phyloP scores from a whole-genome alignment of 257 asterid species.

The Gentiana straminea region DNA sequence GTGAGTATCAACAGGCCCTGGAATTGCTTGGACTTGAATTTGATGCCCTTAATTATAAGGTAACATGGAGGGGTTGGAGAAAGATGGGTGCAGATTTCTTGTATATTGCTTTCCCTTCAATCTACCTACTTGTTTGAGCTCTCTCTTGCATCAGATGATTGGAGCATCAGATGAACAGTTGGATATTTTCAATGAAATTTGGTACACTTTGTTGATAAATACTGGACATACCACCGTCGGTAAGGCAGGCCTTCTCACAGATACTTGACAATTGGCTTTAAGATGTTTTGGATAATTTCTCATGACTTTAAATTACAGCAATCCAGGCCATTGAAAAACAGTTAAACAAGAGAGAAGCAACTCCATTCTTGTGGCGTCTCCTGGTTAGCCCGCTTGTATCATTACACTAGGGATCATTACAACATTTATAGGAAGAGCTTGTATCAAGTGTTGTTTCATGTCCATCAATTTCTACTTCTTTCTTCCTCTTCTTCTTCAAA shows the following conservation, averaged over 20 bases:
- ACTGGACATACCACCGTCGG: constrained; percentile 50
- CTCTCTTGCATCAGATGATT: constrained; percentile 41
- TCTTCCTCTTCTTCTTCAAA: too few relatives aligned
- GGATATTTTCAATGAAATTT: constrained; percentile 72
- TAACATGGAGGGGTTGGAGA: constrained; percentile 12
- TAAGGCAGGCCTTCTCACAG: constrained; percentile 10
- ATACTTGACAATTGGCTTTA: background rate
- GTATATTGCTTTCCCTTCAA: background rate
- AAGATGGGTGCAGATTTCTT: background rate
- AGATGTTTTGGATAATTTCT: constrained; percentile 3
- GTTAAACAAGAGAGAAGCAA: constrained; percentile 57
- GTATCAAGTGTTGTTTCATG: too few relatives aligned
- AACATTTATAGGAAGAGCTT: too few relatives aligned
- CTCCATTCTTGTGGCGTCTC: constrained; percentile 79
- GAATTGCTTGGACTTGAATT: constrained; percentile 54
- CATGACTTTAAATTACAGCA: constrained; percentile 31
- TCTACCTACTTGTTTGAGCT: background rate
- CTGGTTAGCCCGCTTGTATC: constrained; percentile 29
- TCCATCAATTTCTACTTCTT: too few relatives aligned
- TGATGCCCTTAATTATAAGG: constrained; percentile 57
- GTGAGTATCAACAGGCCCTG: constrained; percentile 47
- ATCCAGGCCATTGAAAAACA: constrained; percentile 57
- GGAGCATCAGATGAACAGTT: constrained; percentile 98
- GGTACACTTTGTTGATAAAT: constrained; percentile 46
- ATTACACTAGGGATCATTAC: background rate